These are phyloP conservation scores for Arabidopsis suecica DNA, from an alignment of 345 rosid genomes.

Conservation along the genomic window DNA sequence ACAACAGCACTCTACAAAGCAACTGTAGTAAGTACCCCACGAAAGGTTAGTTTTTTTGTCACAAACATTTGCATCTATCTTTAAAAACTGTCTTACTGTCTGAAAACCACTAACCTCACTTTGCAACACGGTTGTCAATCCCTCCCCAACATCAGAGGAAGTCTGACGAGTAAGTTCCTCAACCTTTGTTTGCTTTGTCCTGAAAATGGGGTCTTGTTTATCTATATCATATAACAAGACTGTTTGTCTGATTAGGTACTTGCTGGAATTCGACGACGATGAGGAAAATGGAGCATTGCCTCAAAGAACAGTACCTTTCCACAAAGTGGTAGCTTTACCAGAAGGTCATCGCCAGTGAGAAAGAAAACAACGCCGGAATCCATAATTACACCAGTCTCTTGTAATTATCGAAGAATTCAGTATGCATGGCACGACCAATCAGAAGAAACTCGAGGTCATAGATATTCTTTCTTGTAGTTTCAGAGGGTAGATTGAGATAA, in stretches of 20 bases:
- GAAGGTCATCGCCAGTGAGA: slow-evolving; percentile 87
- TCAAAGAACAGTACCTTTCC: slow-evolving; percentile 79
- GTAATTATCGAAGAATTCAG: slow-evolving; percentile 10
- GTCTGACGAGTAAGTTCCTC: slow-evolving; percentile 73
- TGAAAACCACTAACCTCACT: neutral
- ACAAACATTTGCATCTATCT: slow-evolving; percentile 3
- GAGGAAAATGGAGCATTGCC: slow-evolving; percentile 98
- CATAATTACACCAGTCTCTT: slow-evolving; percentile 2
- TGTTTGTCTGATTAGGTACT: slow-evolving; percentile 51
- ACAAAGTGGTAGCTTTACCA: slow-evolving; percentile 83
- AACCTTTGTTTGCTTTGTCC: neutral
- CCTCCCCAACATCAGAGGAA: slow-evolving; percentile 60
- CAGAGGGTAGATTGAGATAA: neutral
- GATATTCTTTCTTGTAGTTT: neutral
- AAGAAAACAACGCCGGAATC: neutral
- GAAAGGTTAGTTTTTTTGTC: slow-evolving; percentile 57
- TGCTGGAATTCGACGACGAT: slow-evolving; percentile 91
- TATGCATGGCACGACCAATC: neutral
- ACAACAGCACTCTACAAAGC: slow-evolving; percentile 97
- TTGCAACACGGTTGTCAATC: slow-evolving; percentile 10
- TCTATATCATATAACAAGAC: slow-evolving; percentile 10
- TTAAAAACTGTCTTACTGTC: neutral
- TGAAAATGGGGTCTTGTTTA: neutral
- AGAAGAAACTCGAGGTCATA: neutral
- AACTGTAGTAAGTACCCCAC: slow-evolving; percentile 75